These are phyloP conservation scores for Pythium aristosporum DNA, from an alignment of 352 stramenopile genomes.

Conservation along the genomic window DNA sequence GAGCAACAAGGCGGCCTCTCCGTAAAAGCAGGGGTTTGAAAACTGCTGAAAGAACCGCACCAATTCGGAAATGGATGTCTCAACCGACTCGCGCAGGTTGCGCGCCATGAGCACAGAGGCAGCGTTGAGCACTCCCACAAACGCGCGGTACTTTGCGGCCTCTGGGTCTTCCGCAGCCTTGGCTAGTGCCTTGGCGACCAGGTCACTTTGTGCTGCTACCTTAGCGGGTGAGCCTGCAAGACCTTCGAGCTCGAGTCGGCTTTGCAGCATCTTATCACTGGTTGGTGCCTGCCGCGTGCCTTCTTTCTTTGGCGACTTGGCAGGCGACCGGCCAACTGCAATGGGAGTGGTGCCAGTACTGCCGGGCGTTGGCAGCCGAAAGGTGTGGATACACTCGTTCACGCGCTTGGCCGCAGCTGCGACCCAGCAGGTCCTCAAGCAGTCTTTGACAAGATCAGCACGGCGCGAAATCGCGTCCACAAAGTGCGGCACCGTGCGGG, in stretches of 20 bases:
- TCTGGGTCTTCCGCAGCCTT: slow-evolving; percentile 36
- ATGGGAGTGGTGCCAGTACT: not conserved
- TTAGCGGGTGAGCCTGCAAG: not conserved
- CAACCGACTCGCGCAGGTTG: slow-evolving; percentile 84
- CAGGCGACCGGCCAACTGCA: not conserved
- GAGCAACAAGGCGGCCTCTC: slow-evolving; percentile 62
- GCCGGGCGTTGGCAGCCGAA: slow-evolving; percentile 15
- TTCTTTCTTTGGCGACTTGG: slow-evolving; percentile 20
- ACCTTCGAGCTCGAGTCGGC: slow-evolving; percentile 60
- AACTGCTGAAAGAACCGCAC: slow-evolving; percentile 79
- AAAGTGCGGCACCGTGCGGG: slow-evolving; percentile 84
- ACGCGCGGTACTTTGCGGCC: slow-evolving; percentile 43
- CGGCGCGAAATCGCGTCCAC: slow-evolving; percentile 74
- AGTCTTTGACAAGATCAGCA: slow-evolving; percentile 85
- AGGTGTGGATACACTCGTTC: slow-evolving; percentile 51
- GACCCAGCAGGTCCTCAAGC: slow-evolving; percentile 82
- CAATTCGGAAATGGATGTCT: slow-evolving; percentile 77
- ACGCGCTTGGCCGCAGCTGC: slow-evolving; percentile 64
- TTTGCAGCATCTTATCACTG: slow-evolving; percentile 36
- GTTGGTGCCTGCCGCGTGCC: not conserved
- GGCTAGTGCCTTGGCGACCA: slow-evolving; percentile 4
- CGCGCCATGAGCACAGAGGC: slow-evolving; percentile 88
- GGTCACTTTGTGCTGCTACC: slow-evolving; percentile 1
- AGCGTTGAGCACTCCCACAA: slow-evolving; percentile 76
- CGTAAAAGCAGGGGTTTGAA: slow-evolving; percentile 44